Base-by-base conservation (phyloP, 1,284 basidiomycete genomes). In the Psilocybe mexicana region DNA sequence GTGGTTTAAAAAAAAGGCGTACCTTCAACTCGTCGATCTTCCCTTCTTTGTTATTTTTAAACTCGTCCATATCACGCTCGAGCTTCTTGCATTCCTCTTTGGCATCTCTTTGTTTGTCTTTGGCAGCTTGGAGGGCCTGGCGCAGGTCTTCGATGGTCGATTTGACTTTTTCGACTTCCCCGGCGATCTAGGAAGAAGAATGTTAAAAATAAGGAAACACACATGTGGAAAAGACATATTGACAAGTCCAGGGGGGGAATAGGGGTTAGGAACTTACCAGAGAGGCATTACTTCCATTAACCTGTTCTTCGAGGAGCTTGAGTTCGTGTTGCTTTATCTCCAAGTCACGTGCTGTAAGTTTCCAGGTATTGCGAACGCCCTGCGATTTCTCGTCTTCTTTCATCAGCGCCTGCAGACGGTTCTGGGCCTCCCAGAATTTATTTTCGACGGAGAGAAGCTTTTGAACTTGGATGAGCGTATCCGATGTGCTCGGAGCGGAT, bases 41-140 rank as follows among this genome's bases (percentile, higher is more conserved):
- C 48, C 93, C 93, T 57, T 98, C 96, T 73, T 98, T 97, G 79
- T 99, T 96, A 72, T 94, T 90, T 78, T 97, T 96, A 78, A 99
- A 98, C 78, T 99, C 97, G 54, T 86, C 87, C 94, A 99, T 98
- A 71, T 99, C 97, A 69, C 89, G 90, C 75, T 98, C 92, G 25
- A 98, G 86, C 63, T 90, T 91, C 75, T 88, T 88, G 69, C 86
- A 86, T 61, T 98, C 95, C 0, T 80, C 86, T 54, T 87, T 77
- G 0, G 94, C 93, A 2, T 78, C 80, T 64, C 85, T 84, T 70
- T 96, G 91, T 68, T 92, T 91, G 57, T 86, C 80, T 69, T 90
- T 87, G 6, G 93, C 88, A 0, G 74, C 75, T 55, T 86, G 74
- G 33, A 94, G 79, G 1, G 87, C 83, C 14, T 76, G 73, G 55